Evolutionary conservation across 306 rosid species (phyloP).

Genomic region (Quercus bicolor): DNA sequence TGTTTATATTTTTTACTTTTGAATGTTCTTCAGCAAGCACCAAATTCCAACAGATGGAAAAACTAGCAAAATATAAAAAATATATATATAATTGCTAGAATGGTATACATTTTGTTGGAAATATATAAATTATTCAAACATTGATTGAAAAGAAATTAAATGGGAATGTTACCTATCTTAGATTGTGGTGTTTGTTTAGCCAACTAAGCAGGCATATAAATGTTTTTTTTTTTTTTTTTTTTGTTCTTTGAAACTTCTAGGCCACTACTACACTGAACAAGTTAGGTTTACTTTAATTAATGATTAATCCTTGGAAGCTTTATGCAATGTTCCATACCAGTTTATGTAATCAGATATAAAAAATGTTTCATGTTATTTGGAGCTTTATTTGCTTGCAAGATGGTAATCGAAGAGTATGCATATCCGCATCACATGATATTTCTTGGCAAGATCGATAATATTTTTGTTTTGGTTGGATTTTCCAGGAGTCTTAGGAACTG

Average conservation of each 20-base stretch:
- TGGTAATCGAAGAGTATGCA: not conserved
- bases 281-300: not conserved
- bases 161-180: not conserved
- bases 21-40: too few relatives aligned
- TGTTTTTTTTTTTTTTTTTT: not conserved
- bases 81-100: not conserved
- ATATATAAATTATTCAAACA: not conserved
- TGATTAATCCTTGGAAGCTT: not conserved
- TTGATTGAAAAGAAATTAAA: not conserved
- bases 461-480: slow-evolving; percentile 28
- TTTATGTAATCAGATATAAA: not conserved
- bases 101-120: not conserved
- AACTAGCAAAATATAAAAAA: not conserved
- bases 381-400: not conserved
- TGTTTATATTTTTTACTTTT: too few relatives aligned
- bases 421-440: too few relatives aligned
- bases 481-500: slow-evolving; percentile 90
- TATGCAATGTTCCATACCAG: not conserved
- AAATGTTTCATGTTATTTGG: not conserved
- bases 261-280: not conserved
- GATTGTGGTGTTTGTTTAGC: not conserved
- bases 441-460: not conserved
- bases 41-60: too few relatives aligned
- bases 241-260: not conserved
- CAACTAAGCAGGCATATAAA: not conserved